Percentiles rank a stretch among this genome's conserved stretches.
These are phyloP conservation scores for Phoma sp. DNA, from an alignment of 2,329 filamentous ascomycete species.

Conservation along the genomic window DNA sequence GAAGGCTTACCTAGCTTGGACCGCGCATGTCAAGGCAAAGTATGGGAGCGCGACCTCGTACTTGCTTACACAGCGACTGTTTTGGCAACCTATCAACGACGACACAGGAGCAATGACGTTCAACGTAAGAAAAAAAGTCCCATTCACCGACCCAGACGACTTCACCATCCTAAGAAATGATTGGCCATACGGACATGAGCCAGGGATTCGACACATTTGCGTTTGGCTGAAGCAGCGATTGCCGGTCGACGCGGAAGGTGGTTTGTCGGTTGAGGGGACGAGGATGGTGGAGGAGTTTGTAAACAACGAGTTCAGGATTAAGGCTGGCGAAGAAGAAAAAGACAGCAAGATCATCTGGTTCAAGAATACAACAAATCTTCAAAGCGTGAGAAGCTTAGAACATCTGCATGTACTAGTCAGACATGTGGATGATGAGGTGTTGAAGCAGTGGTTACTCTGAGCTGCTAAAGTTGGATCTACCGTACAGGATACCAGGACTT, in stretches of 20 bases:
- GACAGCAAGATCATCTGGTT: conserved; percentile 66
- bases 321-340: conserved; percentile 43
- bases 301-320: conserved; percentile 56
- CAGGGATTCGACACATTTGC: conserved; percentile 61
- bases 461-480: background rate
- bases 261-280: conserved; percentile 38
- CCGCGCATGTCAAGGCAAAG: conserved; percentile 58
- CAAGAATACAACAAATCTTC: conserved; percentile 67
- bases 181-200: conserved; percentile 66
- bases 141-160: conserved; percentile 62
- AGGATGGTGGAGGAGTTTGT: conserved; percentile 38
- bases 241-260: conserved; percentile 40
- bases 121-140: conserved; percentile 53
- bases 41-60: conserved; percentile 65
- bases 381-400: conserved; percentile 72
- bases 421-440: conserved; percentile 67
- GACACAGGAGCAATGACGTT: conserved; percentile 42
- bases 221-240: conserved; percentile 59
- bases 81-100: conserved; percentile 52
- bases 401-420: conserved; percentile 75
- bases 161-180: conserved; percentile 66
- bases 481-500: background rate
- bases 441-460: conserved; percentile 21
- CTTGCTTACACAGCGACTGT: conserved; percentile 61
- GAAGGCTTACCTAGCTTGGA: conserved; percentile 66